Evolutionary conservation across 2,329 filamentous ascomycete species (phyloP).

Genomic region (Penicillium sp.): DNA sequence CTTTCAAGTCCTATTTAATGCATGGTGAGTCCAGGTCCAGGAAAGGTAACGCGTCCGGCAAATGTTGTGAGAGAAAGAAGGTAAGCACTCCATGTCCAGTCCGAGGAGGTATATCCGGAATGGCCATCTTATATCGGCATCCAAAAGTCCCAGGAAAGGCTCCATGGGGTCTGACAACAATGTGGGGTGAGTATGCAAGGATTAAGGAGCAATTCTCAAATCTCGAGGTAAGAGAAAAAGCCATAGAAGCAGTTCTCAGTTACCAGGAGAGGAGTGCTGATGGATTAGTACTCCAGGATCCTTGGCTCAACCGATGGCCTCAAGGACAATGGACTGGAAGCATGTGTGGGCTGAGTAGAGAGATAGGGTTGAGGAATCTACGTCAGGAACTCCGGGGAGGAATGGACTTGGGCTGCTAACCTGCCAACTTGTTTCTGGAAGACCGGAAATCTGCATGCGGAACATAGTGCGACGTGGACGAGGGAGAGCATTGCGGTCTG

Average conservation of each 20-base stretch:
- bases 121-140: constrained; percentile 15
- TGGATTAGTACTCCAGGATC: constrained; percentile 8
- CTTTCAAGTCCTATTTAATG: constrained; percentile 96
- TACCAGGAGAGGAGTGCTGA: not conserved
- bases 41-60: constrained; percentile 28
- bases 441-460: constrained; percentile 96
- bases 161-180: not conserved
- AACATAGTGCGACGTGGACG: constrained; percentile 91
- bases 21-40: constrained; percentile 73
- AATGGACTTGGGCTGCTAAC: constrained; percentile 66
- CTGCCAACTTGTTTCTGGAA: constrained; percentile 99
- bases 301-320: constrained; percentile 13
- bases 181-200: not conserved
- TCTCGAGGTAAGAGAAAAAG: not conserved
- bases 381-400: constrained; percentile 30
- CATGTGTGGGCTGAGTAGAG: constrained; percentile 12
- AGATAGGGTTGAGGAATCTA: constrained; percentile 19
- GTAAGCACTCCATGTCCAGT: constrained; percentile 21
- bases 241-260: not conserved
- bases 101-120: constrained; percentile 20
- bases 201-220: not conserved
- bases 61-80: constrained; percentile 3
- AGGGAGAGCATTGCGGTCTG: constrained; percentile 64
- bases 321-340: constrained; percentile 14
- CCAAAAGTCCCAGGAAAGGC: constrained; percentile 4